phyloP scores from a whole-genome alignment of 805 yeast genomes.

The Lipomyces sp. region DNA sequence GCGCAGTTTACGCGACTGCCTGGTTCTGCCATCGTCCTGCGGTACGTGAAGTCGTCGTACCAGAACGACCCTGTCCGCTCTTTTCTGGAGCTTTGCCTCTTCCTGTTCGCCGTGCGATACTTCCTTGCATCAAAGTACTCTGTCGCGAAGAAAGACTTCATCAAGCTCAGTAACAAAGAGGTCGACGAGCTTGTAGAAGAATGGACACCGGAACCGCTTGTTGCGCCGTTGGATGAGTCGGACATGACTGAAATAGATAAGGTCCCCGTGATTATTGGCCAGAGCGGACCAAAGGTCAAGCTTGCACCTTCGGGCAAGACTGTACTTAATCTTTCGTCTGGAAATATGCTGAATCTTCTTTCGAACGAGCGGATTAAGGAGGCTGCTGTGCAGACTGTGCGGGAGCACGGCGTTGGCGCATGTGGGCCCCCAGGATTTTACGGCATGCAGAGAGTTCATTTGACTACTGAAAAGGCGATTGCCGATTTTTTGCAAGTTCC shows the following conservation, averaged over 20 bases:
- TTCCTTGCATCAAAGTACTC: slow-evolving; percentile 75
- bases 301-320: slow-evolving; percentile 21
- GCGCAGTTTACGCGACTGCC: slow-evolving; percentile 35
- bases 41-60: slow-evolving; percentile 81
- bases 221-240: slow-evolving; percentile 45
- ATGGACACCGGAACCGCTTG: slow-evolving; percentile 89
- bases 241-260: slow-evolving; percentile 62
- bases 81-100: slow-evolving; percentile 67
- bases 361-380: slow-evolving; percentile 46
- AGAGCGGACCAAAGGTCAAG: slow-evolving; percentile 24
- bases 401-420: slow-evolving; percentile 87
- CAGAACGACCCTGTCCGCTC: slow-evolving; percentile 93
- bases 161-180: slow-evolving; percentile 52
- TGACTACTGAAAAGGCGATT: slow-evolving; percentile 68
- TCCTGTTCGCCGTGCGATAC: slow-evolving; percentile 79
- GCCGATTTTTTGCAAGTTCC: slow-evolving; percentile 75
- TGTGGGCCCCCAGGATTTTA: slow-evolving; percentile 98
- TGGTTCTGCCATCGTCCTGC: slow-evolving; percentile 41
- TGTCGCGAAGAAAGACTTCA: slow-evolving; percentile 67
- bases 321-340: slow-evolving; percentile 39
- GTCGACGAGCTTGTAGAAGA: slow-evolving; percentile 80
- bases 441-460: slow-evolving; percentile 83
- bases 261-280: slow-evolving; percentile 60
- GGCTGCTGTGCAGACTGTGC: slow-evolving; percentile 57
- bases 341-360: slow-evolving; percentile 68